Evolutionary conservation across 2,329 filamentous ascomycete genomes (phyloP).

Genomic region (Alternaria sp.): DNA sequence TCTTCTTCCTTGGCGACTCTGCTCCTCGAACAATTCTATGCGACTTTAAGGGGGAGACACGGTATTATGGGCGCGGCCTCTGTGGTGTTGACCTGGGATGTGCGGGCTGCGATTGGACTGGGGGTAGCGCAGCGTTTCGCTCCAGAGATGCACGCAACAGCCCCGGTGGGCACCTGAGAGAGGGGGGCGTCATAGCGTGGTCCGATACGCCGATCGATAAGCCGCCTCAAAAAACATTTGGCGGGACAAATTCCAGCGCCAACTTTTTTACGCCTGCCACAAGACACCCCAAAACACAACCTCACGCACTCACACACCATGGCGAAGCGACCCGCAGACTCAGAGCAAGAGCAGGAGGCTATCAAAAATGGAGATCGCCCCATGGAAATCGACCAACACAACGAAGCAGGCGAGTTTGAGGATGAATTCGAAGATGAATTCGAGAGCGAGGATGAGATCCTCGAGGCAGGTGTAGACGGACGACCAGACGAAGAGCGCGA

Average conservation of each 20-base stretch:
- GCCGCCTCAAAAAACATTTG: conserved; percentile 28
- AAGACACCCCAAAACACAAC: not conserved
- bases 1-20: not conserved
- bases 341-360: conserved; percentile 56
- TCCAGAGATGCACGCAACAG: not conserved
- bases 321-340: conserved; percentile 66
- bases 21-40: not conserved
- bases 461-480: conserved; percentile 93
- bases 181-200: conserved; percentile 9
- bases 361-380: conserved; percentile 69
- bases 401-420: conserved; percentile 76
- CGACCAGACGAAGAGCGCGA: conserved; percentile 91
- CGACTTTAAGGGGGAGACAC: not conserved
- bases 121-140: conserved; percentile 9
- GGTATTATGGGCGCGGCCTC: not conserved
- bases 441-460: conserved; percentile 88
- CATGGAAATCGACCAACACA: conserved; percentile 50
- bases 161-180: not conserved
- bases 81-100: conserved; percentile 23
- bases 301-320: conserved; percentile 48
- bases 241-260: conserved; percentile 4
- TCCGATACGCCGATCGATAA: conserved; percentile 10
- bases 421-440: conserved; percentile 94
- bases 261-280: conserved; percentile 9
- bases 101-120: conserved; percentile 18